Evolutionary conservation across 805 yeast genomes (phyloP), one percentile per base, ranked within the genome.

Genomic region (Nakazawaea wickerhamii): DNA sequence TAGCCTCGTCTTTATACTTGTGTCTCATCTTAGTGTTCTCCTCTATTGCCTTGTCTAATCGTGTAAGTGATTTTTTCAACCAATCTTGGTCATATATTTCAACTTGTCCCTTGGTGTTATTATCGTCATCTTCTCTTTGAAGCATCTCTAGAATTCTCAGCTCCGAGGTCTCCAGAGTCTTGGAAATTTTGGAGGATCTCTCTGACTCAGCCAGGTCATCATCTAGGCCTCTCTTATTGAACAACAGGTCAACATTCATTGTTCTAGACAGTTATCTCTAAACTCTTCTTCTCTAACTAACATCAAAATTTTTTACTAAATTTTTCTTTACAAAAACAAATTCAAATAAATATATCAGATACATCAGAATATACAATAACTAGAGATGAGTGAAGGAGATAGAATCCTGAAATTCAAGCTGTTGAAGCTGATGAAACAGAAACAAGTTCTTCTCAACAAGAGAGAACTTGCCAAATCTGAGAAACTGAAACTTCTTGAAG

Each of bases 381-480:
- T n/a, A n/a, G n/a, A 25, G 9, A 38, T 38, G 30, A 52, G 33
- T 48, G 48, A 41, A 21, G 45, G 19, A 44, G 46, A 19, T 41
- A 54, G 28, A 19, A 40, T 33, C 4, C 19, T 13, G 20, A 45
- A 48, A 15, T 36, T 45, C 6, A 49, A 45, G 34, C 38, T 39
- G 25, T 23, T 46, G 19, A 55, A 50, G 18, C 43, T 36, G 28
- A 39, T 37, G 35, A 44, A 40, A 39, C 39, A 17, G 15, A 35
- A 43, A 22, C 38, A 32, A n/a, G 30, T 32, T 13, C n/a, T 25
- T 11, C 19, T 27, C 18, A 43, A 71, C 48, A 54, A 60, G 32
- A 60, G 58, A 30, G 73, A 69, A 36, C 50, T 70, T 3, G 57
- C 55, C 46, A 57, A 55, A 38, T 73, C 68, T 20, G 54, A 58